Base-by-base conservation (phyloP, 1,284 basidiomycete genomes). In the Trichosporon sp. region DNA sequence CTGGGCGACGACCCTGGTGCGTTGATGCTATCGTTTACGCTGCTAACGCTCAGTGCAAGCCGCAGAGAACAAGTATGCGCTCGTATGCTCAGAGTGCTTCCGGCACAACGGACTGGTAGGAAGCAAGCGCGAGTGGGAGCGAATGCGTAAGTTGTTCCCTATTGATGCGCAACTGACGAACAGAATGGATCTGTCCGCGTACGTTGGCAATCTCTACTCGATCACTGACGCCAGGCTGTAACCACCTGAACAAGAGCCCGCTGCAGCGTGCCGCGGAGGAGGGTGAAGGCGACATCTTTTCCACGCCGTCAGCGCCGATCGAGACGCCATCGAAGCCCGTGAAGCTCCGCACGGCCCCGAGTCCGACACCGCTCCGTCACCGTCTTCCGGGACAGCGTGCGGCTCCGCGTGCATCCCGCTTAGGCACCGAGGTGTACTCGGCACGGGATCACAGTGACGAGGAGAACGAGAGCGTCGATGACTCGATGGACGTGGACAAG, bases 41-140 rank as follows among this genome's bases (percentile, higher is more conserved):
- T 57, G 29, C 40, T 56, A 67, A 32, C 65, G 25, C 29, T 27
- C 67, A 75, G 74, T 77, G 33, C 80, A 81, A 62, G 74, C 78
- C 4, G 73, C 77, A 23, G 73, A 77, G 64, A 82, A 78, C 68
- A 88, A 91, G 65, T 99, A 95, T 73, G 96, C 95, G 1, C 85
- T 99, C 62, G 96, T 99, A 46, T 99, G 95, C 79, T 87, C 88
- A 65, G 88, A 89, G 70, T 99, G 95, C 77, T 95, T 92, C 74
- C 82, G 87, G 14, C 95, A 99, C 80, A 99, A 99, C 73, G 95
- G 95, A 0, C 84, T 99, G 9, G 91, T 95, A 4, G 89, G 90
- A 66, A 90, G 74, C 67, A 77, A 93, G 77, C 88, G 87, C 65
- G 86, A 91, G 78, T 96, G 91, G 87, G 89, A 92, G 72, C 88